Evolutionary conservation across 768 basidiomycete species (phyloP).

Genomic region (Lactarius deliciosus): DNA sequence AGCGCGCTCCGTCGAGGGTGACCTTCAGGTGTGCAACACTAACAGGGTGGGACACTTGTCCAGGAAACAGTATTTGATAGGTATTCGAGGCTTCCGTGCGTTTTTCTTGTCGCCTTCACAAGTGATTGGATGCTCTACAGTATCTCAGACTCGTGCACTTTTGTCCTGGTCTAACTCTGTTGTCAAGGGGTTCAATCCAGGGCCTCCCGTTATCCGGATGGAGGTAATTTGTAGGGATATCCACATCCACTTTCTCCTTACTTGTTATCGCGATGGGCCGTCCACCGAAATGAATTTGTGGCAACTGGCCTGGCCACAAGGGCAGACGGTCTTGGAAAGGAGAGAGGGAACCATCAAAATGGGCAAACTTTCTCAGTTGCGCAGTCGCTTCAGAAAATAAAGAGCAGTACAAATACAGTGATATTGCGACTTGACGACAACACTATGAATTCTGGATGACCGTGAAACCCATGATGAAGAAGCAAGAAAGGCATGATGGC

Average conservation of each 20-base stretch:
- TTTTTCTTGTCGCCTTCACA: neutral
- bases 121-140: neutral
- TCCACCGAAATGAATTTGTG: neutral
- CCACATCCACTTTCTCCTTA: neutral
- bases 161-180: slow-evolving; percentile 10
- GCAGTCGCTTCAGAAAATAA: slow-evolving; percentile 3
- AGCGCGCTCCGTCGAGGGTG: slow-evolving; percentile 4
- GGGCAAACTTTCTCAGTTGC: neutral
- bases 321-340: neutral
- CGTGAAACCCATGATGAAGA: slow-evolving; percentile 1
- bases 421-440: slow-evolving; percentile 13
- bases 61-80: neutral
- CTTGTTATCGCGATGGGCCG: neutral
- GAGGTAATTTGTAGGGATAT: neutral
- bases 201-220: slow-evolving; percentile 5
- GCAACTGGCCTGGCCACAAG: neutral
- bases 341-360: neutral
- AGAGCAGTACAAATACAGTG: slow-evolving; percentile 24
- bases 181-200: slow-evolving; percentile 10
- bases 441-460: neutral
- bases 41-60: neutral
- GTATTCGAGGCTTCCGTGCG: neutral
- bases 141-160: slow-evolving; percentile 3
- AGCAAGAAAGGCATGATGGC: neutral
- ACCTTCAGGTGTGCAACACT: neutral